Evolutionary conservation across 805 yeast genomes (phyloP).

Genomic region (Starmerella bombi): DNA sequence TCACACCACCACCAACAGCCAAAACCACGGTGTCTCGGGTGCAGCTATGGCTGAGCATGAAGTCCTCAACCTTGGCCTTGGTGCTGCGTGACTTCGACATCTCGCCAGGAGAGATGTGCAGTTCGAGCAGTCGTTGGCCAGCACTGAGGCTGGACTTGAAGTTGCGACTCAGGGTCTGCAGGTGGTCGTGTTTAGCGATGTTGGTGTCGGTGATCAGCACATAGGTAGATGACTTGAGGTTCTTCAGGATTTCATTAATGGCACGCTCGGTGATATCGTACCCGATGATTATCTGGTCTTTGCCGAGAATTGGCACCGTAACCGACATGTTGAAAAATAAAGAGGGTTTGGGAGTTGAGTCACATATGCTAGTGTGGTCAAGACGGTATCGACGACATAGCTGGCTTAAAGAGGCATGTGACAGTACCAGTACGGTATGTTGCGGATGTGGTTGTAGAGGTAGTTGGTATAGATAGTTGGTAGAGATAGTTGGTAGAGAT

Average conservation of each 20-base stretch:
- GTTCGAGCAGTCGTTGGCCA: slow-evolving; percentile 46
- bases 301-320: slow-evolving; percentile 59
- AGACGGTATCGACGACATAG: too few species aligned
- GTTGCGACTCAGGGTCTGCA: slow-evolving; percentile 36
- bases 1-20: slow-evolving; percentile 97
- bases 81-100: slow-evolving; percentile 76
- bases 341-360: too few species aligned
- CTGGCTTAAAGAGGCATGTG: too few species aligned
- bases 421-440: too few species aligned
- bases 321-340: background rate
- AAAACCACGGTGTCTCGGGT: slow-evolving; percentile 89
- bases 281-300: slow-evolving; percentile 81
- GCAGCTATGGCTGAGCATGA: slow-evolving; percentile 65
- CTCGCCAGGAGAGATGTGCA: slow-evolving; percentile 84
- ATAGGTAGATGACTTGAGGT: slow-evolving; percentile 74
- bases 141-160: slow-evolving; percentile 8
- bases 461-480: too few species aligned
- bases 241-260: slow-evolving; percentile 47
- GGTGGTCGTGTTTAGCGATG: slow-evolving; percentile 33
- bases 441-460: too few species aligned
- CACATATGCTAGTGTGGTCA: too few species aligned
- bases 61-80: slow-evolving; percentile 89
- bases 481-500: too few species aligned
- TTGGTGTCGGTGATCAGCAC: slow-evolving; percentile 81
- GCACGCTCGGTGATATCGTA: slow-evolving; percentile 65